phyloP scores from a whole-genome alignment of 2,329 filamentous ascomycete genomes.

The Pseudopithomyces chartarum region DNA sequence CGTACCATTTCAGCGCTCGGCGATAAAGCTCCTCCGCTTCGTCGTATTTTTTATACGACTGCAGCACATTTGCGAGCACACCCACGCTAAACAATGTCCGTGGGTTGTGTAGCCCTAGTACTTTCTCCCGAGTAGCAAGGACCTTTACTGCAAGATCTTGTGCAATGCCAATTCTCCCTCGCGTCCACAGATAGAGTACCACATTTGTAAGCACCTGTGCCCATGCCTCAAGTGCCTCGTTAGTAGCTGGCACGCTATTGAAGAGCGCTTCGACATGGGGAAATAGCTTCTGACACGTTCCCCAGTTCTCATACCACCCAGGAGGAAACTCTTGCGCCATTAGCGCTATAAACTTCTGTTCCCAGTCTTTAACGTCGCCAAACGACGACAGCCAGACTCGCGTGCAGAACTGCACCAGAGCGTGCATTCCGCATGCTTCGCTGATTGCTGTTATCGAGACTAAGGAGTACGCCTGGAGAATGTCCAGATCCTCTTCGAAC shows the following conservation, averaged over 20 bases:
- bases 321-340: constrained; percentile 17
- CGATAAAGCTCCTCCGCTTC: neutral
- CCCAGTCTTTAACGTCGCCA: constrained; percentile 13
- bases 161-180: too few relatives aligned
- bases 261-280: constrained; percentile 17
- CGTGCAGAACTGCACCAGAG: constrained; percentile 23
- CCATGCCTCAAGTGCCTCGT: constrained; percentile 13
- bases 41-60: neutral
- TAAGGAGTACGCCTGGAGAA: neutral
- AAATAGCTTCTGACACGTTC: constrained; percentile 18
- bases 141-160: too few relatives aligned
- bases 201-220: constrained; percentile 15
- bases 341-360: constrained; percentile 13
- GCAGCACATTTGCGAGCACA: too few relatives aligned
- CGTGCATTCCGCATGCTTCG: too few relatives aligned
- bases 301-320: constrained; percentile 16
- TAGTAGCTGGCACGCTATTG: constrained; percentile 7
- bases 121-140: too few relatives aligned
- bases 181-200: constrained; percentile 12
- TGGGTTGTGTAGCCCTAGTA: too few relatives aligned
- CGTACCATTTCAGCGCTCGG: neutral
- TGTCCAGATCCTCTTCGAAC: constrained; percentile 22
- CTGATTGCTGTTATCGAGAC: too few relatives aligned
- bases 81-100: too few relatives aligned
- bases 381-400: constrained; percentile 17